Base-by-base conservation (phyloP, 768 basidiomycete genomes). In the Terana coerulea region DNA sequence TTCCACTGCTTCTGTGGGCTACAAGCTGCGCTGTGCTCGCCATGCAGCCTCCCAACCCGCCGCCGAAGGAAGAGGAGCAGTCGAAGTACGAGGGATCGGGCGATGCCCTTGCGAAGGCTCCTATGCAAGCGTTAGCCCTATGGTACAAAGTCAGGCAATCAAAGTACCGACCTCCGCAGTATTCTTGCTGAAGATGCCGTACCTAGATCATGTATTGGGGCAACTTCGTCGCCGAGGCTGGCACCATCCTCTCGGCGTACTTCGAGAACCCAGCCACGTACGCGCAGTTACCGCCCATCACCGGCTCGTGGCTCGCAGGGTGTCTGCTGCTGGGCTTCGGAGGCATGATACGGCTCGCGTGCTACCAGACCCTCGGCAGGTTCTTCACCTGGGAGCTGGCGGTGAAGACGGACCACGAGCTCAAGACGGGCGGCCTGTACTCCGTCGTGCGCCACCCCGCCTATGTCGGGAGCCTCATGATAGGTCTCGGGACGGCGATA, bases 301-400 rank as follows among this genome's bases (percentile, higher is more conserved):
- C 49, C 2, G 39, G 26, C 8, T 15, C 17, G 9, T 42, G 35
- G 30, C 37, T 51, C 40, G 49, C 40, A 17, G 49, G 49, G 1
- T 40, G 36, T 14, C 15, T 31, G 5, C 39, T 41, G 10, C 24
- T 42, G 31, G 9, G 11, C n/a, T n/a, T 26, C 25, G 49, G 49
- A 1, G 10, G 12, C 10, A 2, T 46, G 14, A 6, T 52, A 2
- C 51, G 51, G 12, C 39, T 52, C 21, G 42, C 42, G 34, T 52
- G 51, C 34, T 46, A 35, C 30, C 51, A 33, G 24, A 44, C 54
- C 10, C 51, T 61, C 7, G 59, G 58, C 5, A 24, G 26, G 10
- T 31, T 55, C 22, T 61, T 59, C 51, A 61, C 59, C 0, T 59
- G 52, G 51, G 37, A 54, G 36, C 49, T 56, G 21, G 39, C 54